Evolutionary conservation across 1,284 basidiomycete genomes (phyloP).

Genomic region (Puccinia triticina): DNA sequence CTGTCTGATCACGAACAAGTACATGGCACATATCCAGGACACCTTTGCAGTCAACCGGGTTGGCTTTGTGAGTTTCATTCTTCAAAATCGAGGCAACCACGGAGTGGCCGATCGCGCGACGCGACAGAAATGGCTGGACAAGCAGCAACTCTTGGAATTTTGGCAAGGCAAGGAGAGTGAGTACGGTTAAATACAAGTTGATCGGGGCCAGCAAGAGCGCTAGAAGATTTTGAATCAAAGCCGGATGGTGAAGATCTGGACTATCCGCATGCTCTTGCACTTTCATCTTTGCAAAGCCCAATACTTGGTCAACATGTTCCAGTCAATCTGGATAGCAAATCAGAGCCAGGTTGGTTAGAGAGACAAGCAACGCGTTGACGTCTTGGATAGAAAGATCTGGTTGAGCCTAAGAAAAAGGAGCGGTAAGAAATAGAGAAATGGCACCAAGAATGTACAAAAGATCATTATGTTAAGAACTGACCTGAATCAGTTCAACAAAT

Average conservation of each 20-base stretch:
- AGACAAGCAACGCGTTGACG: constrained; percentile 88
- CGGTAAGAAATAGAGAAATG: constrained; percentile 17
- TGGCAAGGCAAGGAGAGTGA: constrained; percentile 88
- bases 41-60: constrained; percentile 84
- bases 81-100: constrained; percentile 88
- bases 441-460: neutral
- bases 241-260: constrained; percentile 80
- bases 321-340: constrained; percentile 92
- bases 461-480: constrained; percentile 58
- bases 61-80: constrained; percentile 88
- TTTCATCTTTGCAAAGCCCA: constrained; percentile 82
- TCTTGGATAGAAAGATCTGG: constrained; percentile 94
- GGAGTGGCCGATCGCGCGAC: constrained; percentile 85
- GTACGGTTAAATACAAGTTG: constrained; percentile 87
- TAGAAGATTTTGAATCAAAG: constrained; percentile 84
- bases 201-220: constrained; percentile 86
- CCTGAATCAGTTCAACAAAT: constrained; percentile 94
- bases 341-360: constrained; percentile 84
- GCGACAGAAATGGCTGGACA: constrained; percentile 78
- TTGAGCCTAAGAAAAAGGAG: constrained; percentile 69
- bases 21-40: constrained; percentile 87
- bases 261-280: constrained; percentile 80
- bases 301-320: constrained; percentile 91
- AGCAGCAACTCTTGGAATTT: constrained; percentile 79
- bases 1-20: constrained; percentile 82